These are phyloP conservation scores for Kitagawia praeruptora DNA, from an alignment of 129 eudicot species.

Conservation along the genomic window DNA sequence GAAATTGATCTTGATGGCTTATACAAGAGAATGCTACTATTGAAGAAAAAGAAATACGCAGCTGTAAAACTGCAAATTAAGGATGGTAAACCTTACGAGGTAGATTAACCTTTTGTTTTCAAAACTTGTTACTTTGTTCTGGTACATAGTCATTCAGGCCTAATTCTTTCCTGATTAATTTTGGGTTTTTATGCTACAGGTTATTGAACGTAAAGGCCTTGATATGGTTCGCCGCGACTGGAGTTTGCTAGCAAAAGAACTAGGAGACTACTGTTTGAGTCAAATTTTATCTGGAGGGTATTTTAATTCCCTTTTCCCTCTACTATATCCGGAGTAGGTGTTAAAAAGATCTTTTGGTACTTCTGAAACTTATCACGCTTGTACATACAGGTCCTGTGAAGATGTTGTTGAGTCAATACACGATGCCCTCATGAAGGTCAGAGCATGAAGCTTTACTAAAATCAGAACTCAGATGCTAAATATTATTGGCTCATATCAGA, in stretches of 20 bases:
- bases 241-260: constrained; percentile 91
- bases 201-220: constrained; percentile 90
- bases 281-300: constrained; percentile 93
- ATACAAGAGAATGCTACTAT: constrained; percentile 94
- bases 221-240: constrained; percentile 99
- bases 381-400: constrained; percentile 78
- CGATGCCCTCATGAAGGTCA: constrained; percentile 71
- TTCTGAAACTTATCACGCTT: constrained; percentile 12
- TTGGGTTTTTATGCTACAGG: constrained; percentile 28
- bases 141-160: background rate
- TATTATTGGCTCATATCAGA: background rate
- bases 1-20: constrained; percentile 98
- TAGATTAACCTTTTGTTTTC: constrained; percentile 10
- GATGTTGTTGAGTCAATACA: constrained; percentile 97
- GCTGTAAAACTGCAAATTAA: constrained; percentile 85
- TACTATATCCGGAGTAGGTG: background rate
- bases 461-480: constrained; percentile 3
- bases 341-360: background rate
- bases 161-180: background rate
- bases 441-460: background rate
- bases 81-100: constrained; percentile 72
- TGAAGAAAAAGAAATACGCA: constrained; percentile 98
- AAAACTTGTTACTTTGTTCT: background rate
- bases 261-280: constrained; percentile 87
- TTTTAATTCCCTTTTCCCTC: background rate